These are phyloP conservation scores for Didymella exigua DNA, from an alignment of 2,329 filamentous ascomycete genomes.

Conservation along the genomic window DNA sequence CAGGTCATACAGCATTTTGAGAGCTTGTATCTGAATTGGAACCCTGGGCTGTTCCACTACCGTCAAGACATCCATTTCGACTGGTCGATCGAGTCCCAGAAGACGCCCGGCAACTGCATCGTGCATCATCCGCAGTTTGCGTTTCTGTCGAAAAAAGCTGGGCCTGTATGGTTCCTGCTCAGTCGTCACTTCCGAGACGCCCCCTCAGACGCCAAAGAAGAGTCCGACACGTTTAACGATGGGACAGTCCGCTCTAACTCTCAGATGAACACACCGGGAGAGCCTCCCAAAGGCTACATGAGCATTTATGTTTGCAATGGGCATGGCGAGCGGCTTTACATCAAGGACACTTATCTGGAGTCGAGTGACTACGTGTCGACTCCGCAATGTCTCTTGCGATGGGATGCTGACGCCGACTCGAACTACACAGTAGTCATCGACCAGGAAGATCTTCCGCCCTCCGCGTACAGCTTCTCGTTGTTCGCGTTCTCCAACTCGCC, in stretches of 20 bases:
- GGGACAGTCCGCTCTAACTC: conserved; percentile 32
- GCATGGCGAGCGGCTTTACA: conserved; percentile 71
- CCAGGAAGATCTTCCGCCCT: conserved; percentile 76
- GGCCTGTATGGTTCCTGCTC: conserved; percentile 80
- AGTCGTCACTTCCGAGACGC: conserved; percentile 80
- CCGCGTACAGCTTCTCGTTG: conserved; percentile 82
- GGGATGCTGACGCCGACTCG: conserved; percentile 62
- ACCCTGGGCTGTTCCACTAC: conserved; percentile 78
- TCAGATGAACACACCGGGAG: conserved; percentile 33
- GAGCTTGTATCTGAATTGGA: conserved; percentile 97
- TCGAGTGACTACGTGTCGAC: conserved; percentile 91
- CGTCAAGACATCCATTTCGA: conserved; percentile 89
- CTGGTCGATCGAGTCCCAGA: conserved; percentile 67
- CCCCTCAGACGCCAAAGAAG: conserved; percentile 42
- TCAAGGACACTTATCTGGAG: conserved; percentile 73
- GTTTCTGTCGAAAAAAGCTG: conserved; percentile 59
- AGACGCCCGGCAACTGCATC: conserved; percentile 73
- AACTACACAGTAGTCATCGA: conserved; percentile 72
- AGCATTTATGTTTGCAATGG: conserved; percentile 81
- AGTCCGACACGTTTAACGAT: conserved; percentile 42
- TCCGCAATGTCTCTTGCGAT: conserved; percentile 83
- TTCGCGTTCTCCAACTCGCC: conserved; percentile 75
- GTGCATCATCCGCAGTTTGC: conserved; percentile 68
- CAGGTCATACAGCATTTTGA: conserved; percentile 91
- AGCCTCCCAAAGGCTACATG: conserved; percentile 72